phyloP scores from a whole-genome alignment of 2,329 filamentous ascomycete species.

The Colletotrichum cordylinicola region DNA sequence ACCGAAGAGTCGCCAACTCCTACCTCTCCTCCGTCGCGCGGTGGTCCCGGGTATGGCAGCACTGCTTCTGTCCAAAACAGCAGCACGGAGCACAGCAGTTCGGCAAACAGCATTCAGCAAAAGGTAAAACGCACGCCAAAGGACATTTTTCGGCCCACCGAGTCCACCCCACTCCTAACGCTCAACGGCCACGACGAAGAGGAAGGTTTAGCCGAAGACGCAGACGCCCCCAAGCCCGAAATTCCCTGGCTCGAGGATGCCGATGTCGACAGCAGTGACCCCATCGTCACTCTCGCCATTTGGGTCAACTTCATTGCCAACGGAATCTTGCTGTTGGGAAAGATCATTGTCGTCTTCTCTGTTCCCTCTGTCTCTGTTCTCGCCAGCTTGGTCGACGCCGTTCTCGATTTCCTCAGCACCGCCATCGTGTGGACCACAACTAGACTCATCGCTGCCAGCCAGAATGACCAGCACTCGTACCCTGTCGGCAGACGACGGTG shows the following conservation, averaged over 20 bases:
- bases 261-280: constrained; percentile 72
- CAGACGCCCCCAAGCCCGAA: constrained; percentile 51
- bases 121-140: constrained; percentile 82
- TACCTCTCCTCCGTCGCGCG: constrained; percentile 30
- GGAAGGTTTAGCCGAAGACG: constrained; percentile 36
- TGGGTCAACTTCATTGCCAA: constrained; percentile 87
- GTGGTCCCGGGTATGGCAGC: constrained; percentile 23
- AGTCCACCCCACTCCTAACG: constrained; percentile 70
- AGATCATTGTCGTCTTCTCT: constrained; percentile 77
- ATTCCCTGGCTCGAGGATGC: constrained; percentile 78
- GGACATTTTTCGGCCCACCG: constrained; percentile 81
- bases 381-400: constrained; percentile 79
- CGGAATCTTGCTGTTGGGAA: constrained; percentile 73
- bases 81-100: constrained; percentile 20
- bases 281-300: constrained; percentile 85
- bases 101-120: constrained; percentile 34
- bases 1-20: constrained; percentile 64
- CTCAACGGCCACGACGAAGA: constrained; percentile 44
- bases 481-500: constrained; percentile 74
- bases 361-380: constrained; percentile 84
- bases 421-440: constrained; percentile 83
- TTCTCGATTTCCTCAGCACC: constrained; percentile 81
- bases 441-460: constrained; percentile 68
- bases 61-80: constrained; percentile 17
- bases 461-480: constrained; percentile 76